These are phyloP conservation scores for Bisporella sp. DNA, from an alignment of 2,329 filamentous ascomycete species.

Conservation along the genomic window DNA sequence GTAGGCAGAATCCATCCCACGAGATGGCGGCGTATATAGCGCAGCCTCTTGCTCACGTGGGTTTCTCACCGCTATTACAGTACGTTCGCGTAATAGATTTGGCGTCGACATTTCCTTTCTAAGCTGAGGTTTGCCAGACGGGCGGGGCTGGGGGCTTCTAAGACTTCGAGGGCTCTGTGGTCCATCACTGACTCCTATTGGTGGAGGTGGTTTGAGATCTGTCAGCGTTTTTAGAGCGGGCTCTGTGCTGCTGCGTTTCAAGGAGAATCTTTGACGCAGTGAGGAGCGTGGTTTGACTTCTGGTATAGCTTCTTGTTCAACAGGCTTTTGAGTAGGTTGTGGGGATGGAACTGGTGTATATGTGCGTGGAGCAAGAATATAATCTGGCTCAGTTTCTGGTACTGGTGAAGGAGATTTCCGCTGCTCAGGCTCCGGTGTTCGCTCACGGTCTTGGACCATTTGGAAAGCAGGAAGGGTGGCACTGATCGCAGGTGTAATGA, in stretches of 20 bases:
- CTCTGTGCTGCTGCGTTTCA: conserved; percentile 20
- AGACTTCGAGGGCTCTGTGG: not conserved
- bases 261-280: conserved; percentile 23
- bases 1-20: conserved; percentile 26
- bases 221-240: conserved; percentile 8
- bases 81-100: not conserved
- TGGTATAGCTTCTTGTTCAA: conserved; percentile 9
- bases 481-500: conserved; percentile 23
- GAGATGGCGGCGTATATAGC: conserved; percentile 19
- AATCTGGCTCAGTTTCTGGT: conserved; percentile 14
- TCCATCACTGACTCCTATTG: not conserved
- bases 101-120: not conserved
- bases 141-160: conserved; percentile 8
- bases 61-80: not conserved
- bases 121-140: not conserved
- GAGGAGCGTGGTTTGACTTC: conserved; percentile 19
- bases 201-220: conserved; percentile 6
- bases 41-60: conserved; percentile 9
- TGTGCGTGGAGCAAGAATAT: conserved; percentile 25
- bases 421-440: conserved; percentile 9
- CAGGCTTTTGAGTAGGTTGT: conserved; percentile 1
- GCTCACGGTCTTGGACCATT: conserved; percentile 22
- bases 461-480: conserved; percentile 22
- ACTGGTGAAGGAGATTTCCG: not conserved
- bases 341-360: conserved; percentile 22